Conservation (phyloP, 352 stramenopile species). For the Phytophthora sp. region DNA sequence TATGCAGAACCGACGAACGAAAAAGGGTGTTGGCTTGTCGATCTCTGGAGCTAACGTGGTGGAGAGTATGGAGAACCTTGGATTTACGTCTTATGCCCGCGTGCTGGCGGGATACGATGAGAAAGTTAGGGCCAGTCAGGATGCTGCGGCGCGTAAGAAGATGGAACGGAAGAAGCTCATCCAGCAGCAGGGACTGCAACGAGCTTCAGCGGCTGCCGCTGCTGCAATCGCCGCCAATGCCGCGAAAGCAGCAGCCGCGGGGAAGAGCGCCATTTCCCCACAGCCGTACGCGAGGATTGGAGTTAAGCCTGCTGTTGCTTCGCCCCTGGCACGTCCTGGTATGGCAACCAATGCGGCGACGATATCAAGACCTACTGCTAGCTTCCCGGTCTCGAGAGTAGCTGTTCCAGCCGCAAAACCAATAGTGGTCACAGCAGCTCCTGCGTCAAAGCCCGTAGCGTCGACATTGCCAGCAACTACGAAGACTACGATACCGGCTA, state of each 20-base stretch:
- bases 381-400: not conserved
- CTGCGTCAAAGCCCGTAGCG: not conserved
- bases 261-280: not conserved
- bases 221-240: constrained; percentile 15
- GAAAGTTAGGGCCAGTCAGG: constrained; percentile 72
- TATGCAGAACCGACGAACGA: constrained; percentile 58
- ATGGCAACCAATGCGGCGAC: not conserved
- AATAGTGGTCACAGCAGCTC: not conserved
- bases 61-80: constrained; percentile 70
- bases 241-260: constrained; percentile 8
- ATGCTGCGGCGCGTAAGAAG: constrained; percentile 63
- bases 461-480: not conserved
- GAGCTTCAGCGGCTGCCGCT: constrained; percentile 25
- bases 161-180: constrained; percentile 59
- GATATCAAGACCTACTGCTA: constrained; percentile 4
- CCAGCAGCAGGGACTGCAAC: constrained; percentile 41
- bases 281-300: not conserved
- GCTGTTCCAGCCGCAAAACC: not conserved
- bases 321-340: not conserved
- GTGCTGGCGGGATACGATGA: constrained; percentile 69
- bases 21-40: constrained; percentile 53
- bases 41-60: constrained; percentile 71
- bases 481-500: not conserved
- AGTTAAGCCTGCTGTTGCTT: not conserved
- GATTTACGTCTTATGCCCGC: constrained; percentile 68